These are phyloP conservation scores for Orbilia quercus DNA, from an alignment of 2,329 filamentous ascomycete species.

Conservation along the genomic window DNA sequence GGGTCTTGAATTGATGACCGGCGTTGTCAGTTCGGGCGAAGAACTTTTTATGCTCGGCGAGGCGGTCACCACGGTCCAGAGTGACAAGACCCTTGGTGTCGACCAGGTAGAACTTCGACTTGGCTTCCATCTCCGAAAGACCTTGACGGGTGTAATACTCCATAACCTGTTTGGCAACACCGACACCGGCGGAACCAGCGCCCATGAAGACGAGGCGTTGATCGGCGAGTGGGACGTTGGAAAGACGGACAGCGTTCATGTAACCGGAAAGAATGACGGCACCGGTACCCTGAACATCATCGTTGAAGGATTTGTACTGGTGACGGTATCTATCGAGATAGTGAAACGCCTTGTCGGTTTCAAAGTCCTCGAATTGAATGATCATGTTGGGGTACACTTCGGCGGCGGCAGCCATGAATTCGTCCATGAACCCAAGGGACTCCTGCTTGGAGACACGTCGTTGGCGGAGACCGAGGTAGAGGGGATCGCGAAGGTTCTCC, in stretches of 20 bases:
- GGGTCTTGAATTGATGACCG: slow-evolving; percentile 77
- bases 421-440: slow-evolving; percentile 92
- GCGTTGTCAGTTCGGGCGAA: slow-evolving; percentile 74
- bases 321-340: slow-evolving; percentile 90
- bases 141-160: slow-evolving; percentile 96
- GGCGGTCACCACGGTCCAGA: slow-evolving; percentile 87
- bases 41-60: slow-evolving; percentile 88
- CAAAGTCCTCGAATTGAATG: slow-evolving; percentile 97
- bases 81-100: slow-evolving; percentile 97
- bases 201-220: slow-evolving; percentile 97
- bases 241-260: slow-evolving; percentile 77
- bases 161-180: slow-evolving; percentile 96
- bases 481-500: slow-evolving; percentile 73
- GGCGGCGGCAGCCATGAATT: slow-evolving; percentile 91
- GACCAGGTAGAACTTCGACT: slow-evolving; percentile 94
- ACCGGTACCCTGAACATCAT: slow-evolving; percentile 97
- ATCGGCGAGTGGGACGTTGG: slow-evolving; percentile 84
- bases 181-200: slow-evolving; percentile 92
- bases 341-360: slow-evolving; percentile 83
- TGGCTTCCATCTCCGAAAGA: slow-evolving; percentile 85
- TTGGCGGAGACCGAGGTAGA: slow-evolving; percentile 90
- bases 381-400: slow-evolving; percentile 76
- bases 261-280: slow-evolving; percentile 90
- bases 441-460: slow-evolving; percentile 81
- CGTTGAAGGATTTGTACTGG: slow-evolving; percentile 95